Base-by-base conservation (phyloP, 2,329 filamentous ascomycete genomes). In the Phialocephala subalpina region DNA sequence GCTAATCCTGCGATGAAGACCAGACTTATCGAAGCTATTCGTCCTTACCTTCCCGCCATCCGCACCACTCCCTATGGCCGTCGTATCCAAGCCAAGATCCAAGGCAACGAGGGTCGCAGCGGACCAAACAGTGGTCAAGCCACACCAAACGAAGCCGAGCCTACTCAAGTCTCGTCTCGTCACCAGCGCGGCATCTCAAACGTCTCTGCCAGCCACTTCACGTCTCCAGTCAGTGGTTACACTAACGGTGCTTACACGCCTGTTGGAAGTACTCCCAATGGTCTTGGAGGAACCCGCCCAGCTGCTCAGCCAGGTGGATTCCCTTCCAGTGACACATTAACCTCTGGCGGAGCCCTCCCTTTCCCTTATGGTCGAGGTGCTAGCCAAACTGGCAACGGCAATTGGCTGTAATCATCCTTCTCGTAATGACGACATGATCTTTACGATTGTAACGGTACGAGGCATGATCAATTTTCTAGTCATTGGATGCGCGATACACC, bases 61-160 rank as follows among this genome's bases (percentile, higher is more conserved):
- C 93, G 94, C 69, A 90, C 92, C 73, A 97, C 94, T 49, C 95
- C 96, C 3, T 96, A 98, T 77, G 96, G 96, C 61, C 94, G 96
- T 72, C 93, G 96, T 68, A 97, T 98, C 74, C 90, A 92, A 76
- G 91, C 91, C 77, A 98, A 98, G 84, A 92, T 99, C 64, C 83
- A 88, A 70, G 82, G 86, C 29, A 85, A 84, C 68, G 88, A 90
- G 60, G 70, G 70, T 56, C 75, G 75, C 16, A 75, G 73, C 59
- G 73, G 70, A 58, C 58, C 70, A 11, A 73, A 69, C 20, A 77
- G 72, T 67, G 74, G 75, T 12, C 74, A 76, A 62, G 70, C 70
- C 38, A 76, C 74, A 52, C 75, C 76, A 1, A 72, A 68, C 56
- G 75, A 76, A 25, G 58, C 64, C 25, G 69, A 73, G 56, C 61